phyloP scores from a whole-genome alignment of 148 eudicot genomes.

The Chenopodium berlandieri region DNA sequence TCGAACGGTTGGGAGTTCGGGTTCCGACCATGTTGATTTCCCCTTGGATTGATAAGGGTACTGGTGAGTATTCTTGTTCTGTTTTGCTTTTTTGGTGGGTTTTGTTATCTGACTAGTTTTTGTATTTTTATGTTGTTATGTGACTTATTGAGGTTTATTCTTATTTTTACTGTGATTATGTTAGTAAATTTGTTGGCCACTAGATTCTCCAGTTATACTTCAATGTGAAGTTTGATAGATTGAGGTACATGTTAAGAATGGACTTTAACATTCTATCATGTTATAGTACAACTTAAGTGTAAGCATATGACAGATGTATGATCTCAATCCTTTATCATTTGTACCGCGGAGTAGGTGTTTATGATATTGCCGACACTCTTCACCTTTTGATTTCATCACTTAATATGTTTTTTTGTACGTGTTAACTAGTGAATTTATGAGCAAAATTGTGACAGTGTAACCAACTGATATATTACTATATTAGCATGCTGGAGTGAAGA shows the following conservation, averaged over 20 bases:
- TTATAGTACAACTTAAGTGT: neutral
- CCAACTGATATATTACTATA: too few relatives aligned
- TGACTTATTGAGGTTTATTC: neutral
- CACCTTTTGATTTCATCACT: neutral
- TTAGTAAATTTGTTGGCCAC: neutral
- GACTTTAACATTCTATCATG: too few relatives aligned
- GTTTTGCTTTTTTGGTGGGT: neutral
- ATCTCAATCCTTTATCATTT: neutral
- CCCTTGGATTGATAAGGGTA: slow-evolving; percentile 83
- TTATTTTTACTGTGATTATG: neutral
- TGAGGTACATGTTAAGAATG: too few relatives aligned
- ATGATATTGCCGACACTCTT: neutral
- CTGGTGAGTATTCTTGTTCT: slow-evolving; percentile 45
- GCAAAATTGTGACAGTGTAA: neutral
- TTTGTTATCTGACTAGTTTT: neutral
- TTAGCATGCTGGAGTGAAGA: neutral
- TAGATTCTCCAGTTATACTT: neutral
- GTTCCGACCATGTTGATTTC: slow-evolving; percentile 82
- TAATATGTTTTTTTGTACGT: neutral
- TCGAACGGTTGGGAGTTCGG: slow-evolving; percentile 78
- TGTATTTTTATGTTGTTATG: neutral
- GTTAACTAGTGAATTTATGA: neutral
- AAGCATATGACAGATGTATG: neutral
- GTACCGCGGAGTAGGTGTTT: neutral
- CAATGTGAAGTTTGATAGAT: neutral